Evolutionary conservation across 768 basidiomycete genomes (phyloP).

Genomic region (Suillus alpinus): DNA sequence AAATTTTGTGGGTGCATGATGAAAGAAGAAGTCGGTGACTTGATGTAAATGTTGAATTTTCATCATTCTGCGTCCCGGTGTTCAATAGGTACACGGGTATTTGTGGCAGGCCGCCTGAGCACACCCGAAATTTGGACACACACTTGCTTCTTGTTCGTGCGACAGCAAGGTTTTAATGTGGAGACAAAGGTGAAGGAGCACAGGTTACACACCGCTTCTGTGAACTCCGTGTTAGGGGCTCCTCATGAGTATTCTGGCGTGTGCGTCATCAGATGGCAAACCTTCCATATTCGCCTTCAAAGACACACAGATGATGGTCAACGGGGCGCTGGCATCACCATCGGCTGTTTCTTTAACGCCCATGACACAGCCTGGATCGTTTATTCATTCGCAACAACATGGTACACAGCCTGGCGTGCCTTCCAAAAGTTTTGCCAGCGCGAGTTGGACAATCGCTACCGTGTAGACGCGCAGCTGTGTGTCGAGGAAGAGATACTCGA

Average conservation of each 20-base stretch:
- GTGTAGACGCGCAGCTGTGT: slow-evolving; percentile 85
- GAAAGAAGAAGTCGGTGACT: slow-evolving; percentile 58
- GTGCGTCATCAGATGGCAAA: slow-evolving; percentile 88
- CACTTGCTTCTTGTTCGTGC: slow-evolving; percentile 97
- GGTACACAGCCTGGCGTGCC: slow-evolving; percentile 39
- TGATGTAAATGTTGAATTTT: background rate
- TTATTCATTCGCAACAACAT: slow-evolving; percentile 66
- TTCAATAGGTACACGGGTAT: slow-evolving; percentile 78
- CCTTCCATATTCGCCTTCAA: slow-evolving; percentile 95
- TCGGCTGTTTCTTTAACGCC: slow-evolving; percentile 98
- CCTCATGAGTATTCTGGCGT: slow-evolving; percentile 94
- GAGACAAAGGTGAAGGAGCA: slow-evolving; percentile 98
- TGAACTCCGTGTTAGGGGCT: slow-evolving; percentile 99
- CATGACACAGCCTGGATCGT: slow-evolving; percentile 78
- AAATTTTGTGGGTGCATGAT: slow-evolving; percentile 66
- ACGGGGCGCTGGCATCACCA: slow-evolving; percentile 90
- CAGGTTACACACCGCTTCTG: slow-evolving; percentile 88
- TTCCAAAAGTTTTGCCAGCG: slow-evolving; percentile 90
- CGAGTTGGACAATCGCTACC: slow-evolving; percentile 92
- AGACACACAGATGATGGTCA: slow-evolving; percentile 88
- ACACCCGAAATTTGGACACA: slow-evolving; percentile 94
- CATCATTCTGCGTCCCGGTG: background rate
- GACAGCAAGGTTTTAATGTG: slow-evolving; percentile 98
- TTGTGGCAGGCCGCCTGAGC: slow-evolving; percentile 95
- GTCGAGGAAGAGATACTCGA: slow-evolving; percentile 87